A percentile compares a stretch with the other conserved stretches of the same genome.
Conservation (phyloP, 2,329 filamentous ascomycete genomes). For the Grosmannia clavigera region DNA sequence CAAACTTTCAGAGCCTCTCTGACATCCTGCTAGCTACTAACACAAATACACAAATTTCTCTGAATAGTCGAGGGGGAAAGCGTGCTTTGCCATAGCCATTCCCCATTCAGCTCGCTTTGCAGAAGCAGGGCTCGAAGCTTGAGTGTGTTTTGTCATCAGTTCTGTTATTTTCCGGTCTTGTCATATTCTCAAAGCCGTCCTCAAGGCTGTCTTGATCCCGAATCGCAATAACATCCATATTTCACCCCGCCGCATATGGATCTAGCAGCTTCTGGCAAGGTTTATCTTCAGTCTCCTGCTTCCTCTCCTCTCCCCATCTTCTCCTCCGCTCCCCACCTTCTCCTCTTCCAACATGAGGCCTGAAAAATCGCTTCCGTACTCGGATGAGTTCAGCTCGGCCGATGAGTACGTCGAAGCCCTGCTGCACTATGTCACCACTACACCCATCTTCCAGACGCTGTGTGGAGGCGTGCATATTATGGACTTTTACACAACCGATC, state of each 20-base stretch:
- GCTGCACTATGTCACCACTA: conserved; percentile 61
- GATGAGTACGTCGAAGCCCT: conserved; percentile 73
- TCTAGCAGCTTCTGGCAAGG: background rate
- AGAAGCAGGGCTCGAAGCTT: background rate
- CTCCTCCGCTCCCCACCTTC: background rate
- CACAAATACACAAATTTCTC: background rate
- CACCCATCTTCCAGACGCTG: conserved; percentile 70
- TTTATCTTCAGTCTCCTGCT: too few relatives aligned
- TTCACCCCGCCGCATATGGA: background rate
- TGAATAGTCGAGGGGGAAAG: background rate
- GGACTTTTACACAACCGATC: conserved; percentile 83
- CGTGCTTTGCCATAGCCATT: background rate
- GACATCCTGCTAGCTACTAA: background rate
- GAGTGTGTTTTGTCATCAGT: background rate
- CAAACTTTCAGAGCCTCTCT: background rate
- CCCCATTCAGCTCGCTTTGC: background rate
- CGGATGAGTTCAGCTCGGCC: conserved; percentile 53
- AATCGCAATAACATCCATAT: too few relatives aligned
- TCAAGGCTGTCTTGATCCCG: too few relatives aligned
- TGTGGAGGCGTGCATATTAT: conserved; percentile 95
- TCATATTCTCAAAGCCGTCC: too few relatives aligned
- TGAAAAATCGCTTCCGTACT: conserved; percentile 48
- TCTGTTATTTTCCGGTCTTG: too few relatives aligned
- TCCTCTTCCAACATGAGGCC: conserved; percentile 7
- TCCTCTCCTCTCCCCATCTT: background rate